Conservation (phyloP, 2,329 filamentous ascomycete genomes). For the Aspergillus hiratsukae region DNA sequence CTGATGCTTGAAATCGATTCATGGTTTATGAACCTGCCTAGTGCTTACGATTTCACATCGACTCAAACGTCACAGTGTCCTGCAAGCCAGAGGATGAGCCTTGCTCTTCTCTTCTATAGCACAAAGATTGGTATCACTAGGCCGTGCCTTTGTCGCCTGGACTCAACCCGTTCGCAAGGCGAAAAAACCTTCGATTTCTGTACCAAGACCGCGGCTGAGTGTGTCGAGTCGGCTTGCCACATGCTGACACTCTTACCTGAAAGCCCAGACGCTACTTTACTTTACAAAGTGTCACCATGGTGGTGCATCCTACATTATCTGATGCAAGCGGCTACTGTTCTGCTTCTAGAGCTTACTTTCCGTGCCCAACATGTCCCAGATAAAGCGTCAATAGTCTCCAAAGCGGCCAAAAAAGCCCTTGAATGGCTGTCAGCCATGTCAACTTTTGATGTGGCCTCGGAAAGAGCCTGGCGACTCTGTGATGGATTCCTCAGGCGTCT, state of each 20-base stretch:
- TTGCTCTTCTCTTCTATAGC: slow-evolving; percentile 43
- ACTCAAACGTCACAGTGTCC: slow-evolving; percentile 33
- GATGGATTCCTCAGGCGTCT: slow-evolving; percentile 33
- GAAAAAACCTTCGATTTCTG: slow-evolving; percentile 34
- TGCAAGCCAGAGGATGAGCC: slow-evolving; percentile 32
- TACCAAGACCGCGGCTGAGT: slow-evolving; percentile 35
- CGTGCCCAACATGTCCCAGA: slow-evolving; percentile 41
- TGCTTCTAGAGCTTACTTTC: slow-evolving; percentile 43
- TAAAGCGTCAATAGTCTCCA: slow-evolving; percentile 33
- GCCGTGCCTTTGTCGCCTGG: slow-evolving; percentile 40
- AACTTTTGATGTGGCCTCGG: slow-evolving; percentile 24
- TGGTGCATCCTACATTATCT: slow-evolving; percentile 43
- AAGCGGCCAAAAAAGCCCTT: slow-evolving; percentile 32
- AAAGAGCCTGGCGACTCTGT: slow-evolving; percentile 34
- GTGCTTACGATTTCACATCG: slow-evolving; percentile 37
- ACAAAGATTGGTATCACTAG: slow-evolving; percentile 40
- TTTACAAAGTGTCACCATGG: slow-evolving; percentile 40
- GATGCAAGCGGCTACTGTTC: slow-evolving; percentile 41
- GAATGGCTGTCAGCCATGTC: slow-evolving; percentile 33
- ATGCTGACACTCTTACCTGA: slow-evolving; percentile 40
- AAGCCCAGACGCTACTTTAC: slow-evolving; percentile 30
- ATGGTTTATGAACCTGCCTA: slow-evolving; percentile 38
- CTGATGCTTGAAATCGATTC: slow-evolving; percentile 35
- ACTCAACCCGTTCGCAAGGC: slow-evolving; percentile 29
- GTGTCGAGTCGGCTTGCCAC: slow-evolving; percentile 41